These are phyloP conservation scores for Actinomucor elegans DNA, from an alignment of 371 early-diverging fungal genomes.

Conservation along the genomic window DNA sequence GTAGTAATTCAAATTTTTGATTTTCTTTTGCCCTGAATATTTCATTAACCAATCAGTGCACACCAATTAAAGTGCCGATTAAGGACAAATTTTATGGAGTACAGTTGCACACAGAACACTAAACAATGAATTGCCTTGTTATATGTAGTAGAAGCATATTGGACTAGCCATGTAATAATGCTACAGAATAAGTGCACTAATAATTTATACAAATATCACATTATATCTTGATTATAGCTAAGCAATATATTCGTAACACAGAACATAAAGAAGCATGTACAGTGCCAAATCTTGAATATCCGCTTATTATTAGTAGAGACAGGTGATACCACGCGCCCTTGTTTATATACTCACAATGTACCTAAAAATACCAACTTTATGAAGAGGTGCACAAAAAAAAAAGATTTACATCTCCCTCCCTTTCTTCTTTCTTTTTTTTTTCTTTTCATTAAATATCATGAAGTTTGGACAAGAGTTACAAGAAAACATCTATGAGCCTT, in stretches of 20 bases:
- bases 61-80: too few relatives aligned
- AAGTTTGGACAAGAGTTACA: slow-evolving; percentile 83
- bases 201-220: too few relatives aligned
- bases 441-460: slow-evolving; percentile 48
- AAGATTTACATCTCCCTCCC: too few relatives aligned
- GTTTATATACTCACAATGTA: background rate
- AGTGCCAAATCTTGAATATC: background rate
- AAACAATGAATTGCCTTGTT: background rate
- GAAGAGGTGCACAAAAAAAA: too few relatives aligned
- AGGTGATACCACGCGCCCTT: slow-evolving; percentile 7
- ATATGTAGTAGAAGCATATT: too few relatives aligned
- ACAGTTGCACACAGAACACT: background rate
- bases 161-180: too few relatives aligned
- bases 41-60: too few relatives aligned
- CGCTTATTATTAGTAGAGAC: background rate
- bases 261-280: background rate
- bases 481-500: slow-evolving; percentile 73
- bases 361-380: slow-evolving; percentile 13
- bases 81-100: too few relatives aligned
- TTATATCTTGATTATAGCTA: too few relatives aligned
- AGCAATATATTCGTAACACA: slow-evolving; percentile 1
- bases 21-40: too few relatives aligned
- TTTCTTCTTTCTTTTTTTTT: slow-evolving; percentile 10
- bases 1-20: too few relatives aligned
- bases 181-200: too few relatives aligned